These are phyloP conservation scores for Ceratocystis diversiconidia DNA, from an alignment of 2,329 filamentous ascomycete genomes.

Conservation along the genomic window DNA sequence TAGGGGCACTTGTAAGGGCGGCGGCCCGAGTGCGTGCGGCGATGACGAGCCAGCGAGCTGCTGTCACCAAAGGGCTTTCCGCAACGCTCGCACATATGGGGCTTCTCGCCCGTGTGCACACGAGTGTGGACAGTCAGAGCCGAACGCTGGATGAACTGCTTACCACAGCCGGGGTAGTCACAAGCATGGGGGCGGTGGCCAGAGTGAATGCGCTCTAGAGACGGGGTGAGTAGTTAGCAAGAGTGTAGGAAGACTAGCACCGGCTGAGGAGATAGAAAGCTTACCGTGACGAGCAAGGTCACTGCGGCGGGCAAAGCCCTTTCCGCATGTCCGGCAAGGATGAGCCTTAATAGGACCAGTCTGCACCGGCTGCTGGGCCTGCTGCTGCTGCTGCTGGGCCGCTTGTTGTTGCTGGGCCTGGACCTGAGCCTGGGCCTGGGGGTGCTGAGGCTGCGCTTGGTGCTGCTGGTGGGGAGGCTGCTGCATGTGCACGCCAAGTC, in stretches of 20 bases:
- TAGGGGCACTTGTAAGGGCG: constrained; percentile 96
- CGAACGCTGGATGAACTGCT: constrained; percentile 93
- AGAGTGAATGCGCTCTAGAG: constrained; percentile 85
- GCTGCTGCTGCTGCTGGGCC: constrained; percentile 23
- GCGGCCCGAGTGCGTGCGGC: constrained; percentile 89
- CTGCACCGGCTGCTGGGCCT: constrained; percentile 21
- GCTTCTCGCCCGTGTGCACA: constrained; percentile 95
- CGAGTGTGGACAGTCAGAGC: constrained; percentile 89
- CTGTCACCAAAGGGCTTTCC: constrained; percentile 98
- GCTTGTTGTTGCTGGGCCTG: constrained; percentile 23
- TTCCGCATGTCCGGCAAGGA: constrained; percentile 76
- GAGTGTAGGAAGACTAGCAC: background rate
- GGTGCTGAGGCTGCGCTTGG: constrained; percentile 9
- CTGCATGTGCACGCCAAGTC: constrained; percentile 25
- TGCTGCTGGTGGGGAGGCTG: constrained; percentile 25
- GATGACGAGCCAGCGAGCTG: constrained; percentile 82
- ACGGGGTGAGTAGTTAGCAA: constrained; percentile 21
- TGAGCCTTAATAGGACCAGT: constrained; percentile 49
- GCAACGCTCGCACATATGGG: constrained; percentile 92
- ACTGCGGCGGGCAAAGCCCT: constrained; percentile 84
- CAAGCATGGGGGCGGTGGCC: constrained; percentile 85
- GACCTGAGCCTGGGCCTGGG: constrained; percentile 17
- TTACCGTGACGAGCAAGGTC: constrained; percentile 89
- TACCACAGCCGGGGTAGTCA: constrained; percentile 75
- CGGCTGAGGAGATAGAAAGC: constrained; percentile 22